phyloP scores from a whole-genome alignment of 2,329 filamentous ascomycete species.

The Colletotrichum tropicale region DNA sequence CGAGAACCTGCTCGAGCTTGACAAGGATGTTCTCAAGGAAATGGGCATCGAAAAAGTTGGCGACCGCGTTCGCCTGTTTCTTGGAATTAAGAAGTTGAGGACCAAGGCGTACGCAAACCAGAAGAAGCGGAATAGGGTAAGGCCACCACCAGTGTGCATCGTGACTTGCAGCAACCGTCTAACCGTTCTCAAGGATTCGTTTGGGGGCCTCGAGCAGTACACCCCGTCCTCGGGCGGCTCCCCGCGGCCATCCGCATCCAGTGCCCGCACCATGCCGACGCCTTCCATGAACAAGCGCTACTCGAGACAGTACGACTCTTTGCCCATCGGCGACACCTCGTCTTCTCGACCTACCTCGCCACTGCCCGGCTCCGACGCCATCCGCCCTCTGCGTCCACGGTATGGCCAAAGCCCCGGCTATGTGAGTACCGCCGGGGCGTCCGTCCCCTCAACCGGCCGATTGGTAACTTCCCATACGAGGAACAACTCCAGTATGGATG shows the following conservation, averaged over 20 bases:
- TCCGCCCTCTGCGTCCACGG: slow-evolving; percentile 58
- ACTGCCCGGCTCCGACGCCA: slow-evolving; percentile 55
- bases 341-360: slow-evolving; percentile 76
- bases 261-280: slow-evolving; percentile 39
- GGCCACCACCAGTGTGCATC: slow-evolving; percentile 26
- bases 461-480: slow-evolving; percentile 73
- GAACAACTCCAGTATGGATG: slow-evolving; percentile 84
- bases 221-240: slow-evolving; percentile 65
- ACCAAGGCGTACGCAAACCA: slow-evolving; percentile 78
- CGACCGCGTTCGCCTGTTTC: slow-evolving; percentile 89
- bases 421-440: slow-evolving; percentile 56
- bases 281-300: slow-evolving; percentile 64
- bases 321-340: slow-evolving; percentile 46
- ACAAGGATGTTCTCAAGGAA: slow-evolving; percentile 94
- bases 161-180: slow-evolving; percentile 13
- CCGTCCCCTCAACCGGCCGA: slow-evolving; percentile 67
- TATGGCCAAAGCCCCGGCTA: slow-evolving; percentile 59
- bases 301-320: slow-evolving; percentile 63
- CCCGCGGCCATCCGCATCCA: slow-evolving; percentile 64
- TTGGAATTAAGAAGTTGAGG: slow-evolving; percentile 82
- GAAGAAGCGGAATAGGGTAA: slow-evolving; percentile 85
- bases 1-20: slow-evolving; percentile 94
- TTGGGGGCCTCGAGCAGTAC: slow-evolving; percentile 76
- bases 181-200: slow-evolving; percentile 69
- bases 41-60: slow-evolving; percentile 99